Evolutionary conservation across 2,329 filamentous ascomycete species (phyloP).

Genomic region (Calonectria naviculata): DNA sequence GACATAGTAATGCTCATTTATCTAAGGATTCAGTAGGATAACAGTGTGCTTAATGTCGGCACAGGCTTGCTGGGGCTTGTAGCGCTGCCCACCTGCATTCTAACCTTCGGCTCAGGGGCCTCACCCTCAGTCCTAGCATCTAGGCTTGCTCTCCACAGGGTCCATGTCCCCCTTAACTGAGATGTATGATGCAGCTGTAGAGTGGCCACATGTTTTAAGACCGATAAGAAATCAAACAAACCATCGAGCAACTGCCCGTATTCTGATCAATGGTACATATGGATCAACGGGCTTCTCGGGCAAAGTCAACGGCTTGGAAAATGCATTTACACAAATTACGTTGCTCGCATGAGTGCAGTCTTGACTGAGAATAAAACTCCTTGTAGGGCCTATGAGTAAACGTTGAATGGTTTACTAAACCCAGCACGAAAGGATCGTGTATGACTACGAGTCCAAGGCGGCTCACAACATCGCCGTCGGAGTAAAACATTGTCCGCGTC

Average conservation of each 20-base stretch:
- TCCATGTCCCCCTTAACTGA: too few relatives aligned
- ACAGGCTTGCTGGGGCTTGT: too few relatives aligned
- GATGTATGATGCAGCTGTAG: neutral
- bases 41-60: too few relatives aligned
- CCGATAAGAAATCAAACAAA: neutral
- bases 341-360: neutral
- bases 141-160: too few relatives aligned
- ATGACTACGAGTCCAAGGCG: neutral
- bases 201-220: neutral
- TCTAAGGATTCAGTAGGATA: too few relatives aligned
- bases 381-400: neutral
- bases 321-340: neutral
- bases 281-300: neutral
- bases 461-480: neutral
- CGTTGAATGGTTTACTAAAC: too few relatives aligned
- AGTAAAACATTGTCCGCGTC: neutral
- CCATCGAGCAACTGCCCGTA: neutral
- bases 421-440: neutral
- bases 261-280: neutral
- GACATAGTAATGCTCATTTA: too few relatives aligned
- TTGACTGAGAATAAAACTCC: neutral
- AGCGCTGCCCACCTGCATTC: too few relatives aligned
- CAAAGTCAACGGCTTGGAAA: neutral
- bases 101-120: too few relatives aligned
- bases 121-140: too few relatives aligned